A percentile compares a stretch with the other conserved stretches of the same genome.
Evolutionary conservation across 2,329 filamentous ascomycete species (phyloP).

Genomic region (Thermochaetoides dissita): DNA sequence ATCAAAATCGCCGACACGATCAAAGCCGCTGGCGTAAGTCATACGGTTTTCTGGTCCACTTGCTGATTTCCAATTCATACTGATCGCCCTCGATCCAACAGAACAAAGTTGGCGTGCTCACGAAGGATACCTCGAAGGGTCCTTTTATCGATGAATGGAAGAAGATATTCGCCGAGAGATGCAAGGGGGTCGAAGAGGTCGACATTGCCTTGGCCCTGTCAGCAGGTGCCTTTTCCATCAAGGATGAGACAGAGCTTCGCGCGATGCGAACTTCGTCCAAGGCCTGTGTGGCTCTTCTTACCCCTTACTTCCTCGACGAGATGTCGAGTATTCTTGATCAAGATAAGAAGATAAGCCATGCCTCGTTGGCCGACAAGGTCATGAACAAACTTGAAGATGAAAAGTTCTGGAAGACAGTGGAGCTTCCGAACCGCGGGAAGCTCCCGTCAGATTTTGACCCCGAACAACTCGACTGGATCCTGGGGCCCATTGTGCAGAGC

Average conservation of each 20-base stretch:
- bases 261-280: constrained; percentile 89
- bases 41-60: neutral
- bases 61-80: too few species aligned
- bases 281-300: constrained; percentile 87
- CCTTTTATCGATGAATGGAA: constrained; percentile 97
- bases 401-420: constrained; percentile 79
- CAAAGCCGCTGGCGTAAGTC: constrained; percentile 68
- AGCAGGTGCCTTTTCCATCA: constrained; percentile 70
- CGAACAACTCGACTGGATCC: constrained; percentile 82
- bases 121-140: constrained; percentile 72
- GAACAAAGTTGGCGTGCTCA: constrained; percentile 80
- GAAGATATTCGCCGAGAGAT: constrained; percentile 59
- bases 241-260: constrained; percentile 87
- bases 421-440: constrained; percentile 57
- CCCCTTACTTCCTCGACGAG: constrained; percentile 92
- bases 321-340: constrained; percentile 94
- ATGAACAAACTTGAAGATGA: constrained; percentile 82
- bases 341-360: constrained; percentile 94
- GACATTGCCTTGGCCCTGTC: constrained; percentile 77
- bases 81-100: constrained; percentile 20
- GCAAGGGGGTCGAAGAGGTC: constrained; percentile 76
- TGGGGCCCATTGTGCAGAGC: constrained; percentile 83
- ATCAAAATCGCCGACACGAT: constrained; percentile 72
- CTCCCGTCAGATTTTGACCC: constrained; percentile 78
- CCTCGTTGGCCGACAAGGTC: constrained; percentile 70